phyloP scores from a whole-genome alignment of 371 early-diverging fungal genomes.

The Choanephora cucurbitarum region DNA sequence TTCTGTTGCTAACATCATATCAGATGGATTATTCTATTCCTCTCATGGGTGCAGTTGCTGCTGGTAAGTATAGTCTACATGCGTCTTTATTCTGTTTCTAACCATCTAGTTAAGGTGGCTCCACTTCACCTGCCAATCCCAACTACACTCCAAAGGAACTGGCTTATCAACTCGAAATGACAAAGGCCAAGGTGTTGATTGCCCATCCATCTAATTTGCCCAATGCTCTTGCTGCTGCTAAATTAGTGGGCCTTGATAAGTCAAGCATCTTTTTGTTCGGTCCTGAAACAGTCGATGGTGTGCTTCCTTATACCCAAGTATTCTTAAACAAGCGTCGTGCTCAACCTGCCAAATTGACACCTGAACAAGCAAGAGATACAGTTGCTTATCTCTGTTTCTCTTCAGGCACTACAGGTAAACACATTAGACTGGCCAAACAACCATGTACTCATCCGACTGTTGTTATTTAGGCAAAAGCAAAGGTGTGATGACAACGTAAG shows the following conservation, averaged over 20 bases:
- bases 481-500: conserved; percentile 78
- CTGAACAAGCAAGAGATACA: conserved; percentile 32
- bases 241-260: conserved; percentile 53
- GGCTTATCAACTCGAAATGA: conserved; percentile 70
- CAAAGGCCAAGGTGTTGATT: conserved; percentile 66
- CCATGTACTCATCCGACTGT: not conserved
- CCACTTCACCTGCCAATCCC: conserved; percentile 76
- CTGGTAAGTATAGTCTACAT: conserved; percentile 29
- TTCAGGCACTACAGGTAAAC: conserved; percentile 76
- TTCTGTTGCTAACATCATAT: not conserved
- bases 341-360: conserved; percentile 19
- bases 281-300: conserved; percentile 37
- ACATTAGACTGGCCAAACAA: not conserved
- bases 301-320: conserved; percentile 30
- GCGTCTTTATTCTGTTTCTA: too few species aligned
- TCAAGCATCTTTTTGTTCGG: conserved; percentile 64
- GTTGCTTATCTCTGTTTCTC: conserved; percentile 78
- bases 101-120: too few species aligned
- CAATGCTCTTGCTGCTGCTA: conserved; percentile 61
- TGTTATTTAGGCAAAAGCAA: conserved; percentile 53
- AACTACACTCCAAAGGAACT: conserved; percentile 76
- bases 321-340: conserved; percentile 21
- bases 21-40: conserved; percentile 48
- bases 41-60: conserved; percentile 39
- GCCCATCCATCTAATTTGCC: conserved; percentile 47